Evolutionary conservation across 306 rosid species (phyloP).

Genomic region (Medicago ruthenica): DNA sequence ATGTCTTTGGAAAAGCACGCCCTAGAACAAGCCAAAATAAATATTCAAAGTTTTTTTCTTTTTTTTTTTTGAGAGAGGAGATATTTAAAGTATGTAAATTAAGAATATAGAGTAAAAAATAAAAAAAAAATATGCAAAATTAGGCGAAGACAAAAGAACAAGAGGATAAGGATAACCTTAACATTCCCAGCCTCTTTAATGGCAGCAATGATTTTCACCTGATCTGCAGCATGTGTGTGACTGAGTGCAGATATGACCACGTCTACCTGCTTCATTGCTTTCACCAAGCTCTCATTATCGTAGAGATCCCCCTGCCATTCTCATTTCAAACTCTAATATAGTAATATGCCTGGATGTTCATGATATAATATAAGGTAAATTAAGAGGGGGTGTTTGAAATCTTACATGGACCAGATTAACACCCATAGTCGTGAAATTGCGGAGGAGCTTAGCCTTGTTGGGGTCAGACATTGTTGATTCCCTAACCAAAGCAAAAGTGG

Average conservation of each 20-base stretch:
- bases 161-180: conserved; percentile 55
- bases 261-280: conserved; percentile 75
- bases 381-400: neutral
- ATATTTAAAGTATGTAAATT: too few species aligned
- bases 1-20: too few species aligned
- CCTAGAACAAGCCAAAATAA: too few species aligned
- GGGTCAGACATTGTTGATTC: conserved; percentile 70
- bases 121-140: too few species aligned
- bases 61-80: too few species aligned
- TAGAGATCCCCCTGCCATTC: conserved; percentile 69
- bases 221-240: conserved; percentile 63
- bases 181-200: conserved; percentile 81
- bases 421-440: conserved; percentile 61
- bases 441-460: conserved; percentile 55
- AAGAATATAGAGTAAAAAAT: too few species aligned
- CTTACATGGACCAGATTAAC: conserved; percentile 66
- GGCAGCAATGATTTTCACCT: conserved; percentile 80
- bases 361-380: neutral
- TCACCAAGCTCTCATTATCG: conserved; percentile 74
- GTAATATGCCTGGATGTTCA: neutral
- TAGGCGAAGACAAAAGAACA: too few species aligned
- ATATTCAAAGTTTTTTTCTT: too few species aligned
- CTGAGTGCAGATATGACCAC: conserved; percentile 86
- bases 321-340: neutral
- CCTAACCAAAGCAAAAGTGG: conserved; percentile 75